These are phyloP conservation scores for Chaetomiaceae sp. DNA, from an alignment of 2,329 filamentous ascomycete species.

Conservation along the genomic window DNA sequence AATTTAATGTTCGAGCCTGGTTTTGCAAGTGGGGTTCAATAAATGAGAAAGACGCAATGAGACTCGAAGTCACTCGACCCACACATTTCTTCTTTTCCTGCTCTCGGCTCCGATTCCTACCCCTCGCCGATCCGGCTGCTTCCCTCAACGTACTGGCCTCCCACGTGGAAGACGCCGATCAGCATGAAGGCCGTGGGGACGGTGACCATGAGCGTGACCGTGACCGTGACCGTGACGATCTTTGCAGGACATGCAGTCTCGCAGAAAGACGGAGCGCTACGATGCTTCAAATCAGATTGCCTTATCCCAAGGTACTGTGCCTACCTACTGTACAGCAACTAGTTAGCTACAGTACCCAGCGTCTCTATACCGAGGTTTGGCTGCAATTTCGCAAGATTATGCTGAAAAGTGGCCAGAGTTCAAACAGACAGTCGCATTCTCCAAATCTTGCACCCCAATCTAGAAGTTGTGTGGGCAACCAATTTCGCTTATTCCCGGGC, in stretches of 20 bases:
- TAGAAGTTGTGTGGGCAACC: not conserved
- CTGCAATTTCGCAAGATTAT: too few species aligned
- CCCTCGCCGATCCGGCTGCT: slow-evolving; percentile 21
- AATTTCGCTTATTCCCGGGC: slow-evolving; percentile 15
- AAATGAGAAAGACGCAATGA: not conserved
- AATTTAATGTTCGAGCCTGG: not conserved
- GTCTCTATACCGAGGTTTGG: too few species aligned
- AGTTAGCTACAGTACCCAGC: too few species aligned
- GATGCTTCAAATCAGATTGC: too few species aligned
- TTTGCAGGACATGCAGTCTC: too few species aligned
- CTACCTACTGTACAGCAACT: too few species aligned
- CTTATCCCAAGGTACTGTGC: too few species aligned
- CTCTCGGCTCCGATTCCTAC: not conserved
- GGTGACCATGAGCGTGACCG: too few species aligned
- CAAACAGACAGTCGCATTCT: not conserved
- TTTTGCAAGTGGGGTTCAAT: not conserved
- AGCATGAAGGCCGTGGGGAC: not conserved
- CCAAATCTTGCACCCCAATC: not conserved
- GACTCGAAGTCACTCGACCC: too few species aligned
- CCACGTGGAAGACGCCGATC: slow-evolving; percentile 14
- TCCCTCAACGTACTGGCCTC: not conserved
- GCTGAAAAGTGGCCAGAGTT: too few species aligned
- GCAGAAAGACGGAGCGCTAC: too few species aligned
- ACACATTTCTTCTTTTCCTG: too few species aligned
- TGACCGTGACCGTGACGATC: not conserved